Evolutionary conservation across 345 rosid genomes (phyloP).

Genomic region (Theobroma cacao): DNA sequence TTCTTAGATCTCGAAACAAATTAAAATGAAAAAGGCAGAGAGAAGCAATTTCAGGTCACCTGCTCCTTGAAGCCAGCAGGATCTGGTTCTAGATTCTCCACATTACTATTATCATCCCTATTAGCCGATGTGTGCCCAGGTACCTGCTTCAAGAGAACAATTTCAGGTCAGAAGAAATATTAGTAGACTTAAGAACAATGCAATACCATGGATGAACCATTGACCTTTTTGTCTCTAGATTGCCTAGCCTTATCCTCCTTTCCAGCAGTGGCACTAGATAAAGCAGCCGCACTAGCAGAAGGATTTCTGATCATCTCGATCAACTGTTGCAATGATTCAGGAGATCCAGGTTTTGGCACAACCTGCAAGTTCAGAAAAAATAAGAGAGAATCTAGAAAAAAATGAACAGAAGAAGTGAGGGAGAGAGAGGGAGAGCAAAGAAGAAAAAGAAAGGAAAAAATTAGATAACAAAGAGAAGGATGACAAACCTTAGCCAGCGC

Average conservation of each 20-base stretch:
- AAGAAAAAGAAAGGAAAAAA: neutral
- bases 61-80: conserved; percentile 72
- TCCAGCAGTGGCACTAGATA: conserved; percentile 43
- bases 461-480: neutral
- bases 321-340: conserved; percentile 75
- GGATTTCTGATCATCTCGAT: conserved; percentile 83
- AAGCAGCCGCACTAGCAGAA: conserved; percentile 33
- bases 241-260: conserved; percentile 72
- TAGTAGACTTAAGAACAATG: conserved; percentile 10
- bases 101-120: conserved; percentile 54
- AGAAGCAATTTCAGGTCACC: conserved; percentile 36
- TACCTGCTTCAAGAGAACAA: conserved; percentile 42
- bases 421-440: neutral
- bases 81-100: conserved; percentile 67
- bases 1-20: neutral
- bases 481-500: conserved; percentile 74
- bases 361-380: conserved; percentile 44
- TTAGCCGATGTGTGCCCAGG: conserved; percentile 30
- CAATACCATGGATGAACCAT: conserved; percentile 2
- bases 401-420: neutral
- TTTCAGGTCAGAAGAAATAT: conserved; percentile 14
- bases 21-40: neutral
- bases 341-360: conserved; percentile 80
- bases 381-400: neutral
- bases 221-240: conserved; percentile 74